phyloP scores from a whole-genome alignment of 2,329 filamentous ascomycete species.

The Fusarium sp. region DNA sequence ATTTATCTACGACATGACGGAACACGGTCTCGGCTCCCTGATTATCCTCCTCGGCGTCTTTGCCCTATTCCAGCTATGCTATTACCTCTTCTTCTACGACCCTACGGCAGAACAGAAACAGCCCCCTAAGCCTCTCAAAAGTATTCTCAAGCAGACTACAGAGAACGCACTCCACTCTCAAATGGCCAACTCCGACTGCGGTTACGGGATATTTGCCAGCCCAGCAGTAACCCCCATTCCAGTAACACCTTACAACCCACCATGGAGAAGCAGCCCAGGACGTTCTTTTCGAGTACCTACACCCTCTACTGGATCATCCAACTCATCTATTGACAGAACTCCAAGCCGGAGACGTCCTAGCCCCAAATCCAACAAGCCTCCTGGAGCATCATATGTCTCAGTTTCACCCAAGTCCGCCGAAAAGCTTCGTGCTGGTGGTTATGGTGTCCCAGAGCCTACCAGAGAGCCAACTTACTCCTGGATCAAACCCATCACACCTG shows the following conservation, averaged over 20 bases:
- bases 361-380: conserved; percentile 17
- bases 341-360: background rate
- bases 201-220: background rate
- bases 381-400: conserved; percentile 23
- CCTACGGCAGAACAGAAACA: background rate
- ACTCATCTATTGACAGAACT: background rate
- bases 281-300: conserved; percentile 3
- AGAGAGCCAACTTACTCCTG: conserved; percentile 15
- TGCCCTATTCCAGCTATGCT: conserved; percentile 14
- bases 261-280: background rate
- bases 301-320: conserved; percentile 6
- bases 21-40: background rate
- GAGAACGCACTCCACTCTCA: background rate
- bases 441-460: conserved; percentile 4
- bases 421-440: conserved; percentile 15
- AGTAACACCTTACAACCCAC: background rate
- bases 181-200: background rate
- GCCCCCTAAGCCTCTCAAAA: background rate
- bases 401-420: conserved; percentile 28
- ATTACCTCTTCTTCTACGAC: conserved; percentile 10
- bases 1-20: conserved; percentile 9
- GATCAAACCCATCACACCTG: background rate
- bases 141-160: background rate
- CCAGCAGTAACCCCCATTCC: background rate
- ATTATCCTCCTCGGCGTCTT: conserved; percentile 2